Conservation (phyloP, 805 yeast genomes). For the Priceomyces fermenticarens region DNA sequence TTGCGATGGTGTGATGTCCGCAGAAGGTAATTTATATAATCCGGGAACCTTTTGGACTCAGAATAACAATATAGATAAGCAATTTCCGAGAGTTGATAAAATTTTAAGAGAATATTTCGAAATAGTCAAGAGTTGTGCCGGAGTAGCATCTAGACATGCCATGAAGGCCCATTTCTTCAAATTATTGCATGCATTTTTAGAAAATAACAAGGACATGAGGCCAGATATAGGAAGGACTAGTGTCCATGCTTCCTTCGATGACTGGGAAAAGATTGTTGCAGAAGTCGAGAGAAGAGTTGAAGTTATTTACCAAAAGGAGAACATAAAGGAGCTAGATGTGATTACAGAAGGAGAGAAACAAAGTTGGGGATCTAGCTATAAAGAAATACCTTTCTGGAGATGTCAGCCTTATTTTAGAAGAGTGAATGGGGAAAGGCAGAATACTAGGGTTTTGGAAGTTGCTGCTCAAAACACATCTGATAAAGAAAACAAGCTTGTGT, state of each 20-base stretch:
- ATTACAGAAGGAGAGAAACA: constrained; percentile 53
- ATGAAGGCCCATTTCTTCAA: constrained; percentile 94
- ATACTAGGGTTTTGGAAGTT: constrained; percentile 33
- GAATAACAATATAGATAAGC: constrained; percentile 52
- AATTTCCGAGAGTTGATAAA: constrained; percentile 82
- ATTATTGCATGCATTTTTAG: constrained; percentile 75
- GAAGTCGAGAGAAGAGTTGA: constrained; percentile 67
- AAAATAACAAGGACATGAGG: constrained; percentile 74
- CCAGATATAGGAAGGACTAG: constrained; percentile 59
- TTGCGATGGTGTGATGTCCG: constrained; percentile 95
- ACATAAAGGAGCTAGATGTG: constrained; percentile 55
- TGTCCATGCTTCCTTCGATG: constrained; percentile 33
- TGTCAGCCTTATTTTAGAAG: constrained; percentile 93
- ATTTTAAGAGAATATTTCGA: constrained; percentile 86
- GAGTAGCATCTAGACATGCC: constrained; percentile 73
- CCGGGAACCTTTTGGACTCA: constrained; percentile 83
- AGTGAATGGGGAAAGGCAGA: constrained; percentile 68
- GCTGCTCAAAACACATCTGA: constrained; percentile 26
- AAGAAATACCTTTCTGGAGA: constrained; percentile 89
- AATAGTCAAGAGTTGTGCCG: constrained; percentile 59
- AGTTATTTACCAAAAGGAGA: constrained; percentile 48
- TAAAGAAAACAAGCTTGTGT: not conserved
- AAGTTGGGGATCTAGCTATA: constrained; percentile 79
- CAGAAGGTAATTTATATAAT: constrained; percentile 90
- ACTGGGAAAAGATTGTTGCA: constrained; percentile 52